A percentile compares a stretch with the other conserved stretches of the same genome.
Evolutionary conservation across 495 filamentous ascomycete genomes (phyloP).

Genomic region (Apodospora peruviana): DNA sequence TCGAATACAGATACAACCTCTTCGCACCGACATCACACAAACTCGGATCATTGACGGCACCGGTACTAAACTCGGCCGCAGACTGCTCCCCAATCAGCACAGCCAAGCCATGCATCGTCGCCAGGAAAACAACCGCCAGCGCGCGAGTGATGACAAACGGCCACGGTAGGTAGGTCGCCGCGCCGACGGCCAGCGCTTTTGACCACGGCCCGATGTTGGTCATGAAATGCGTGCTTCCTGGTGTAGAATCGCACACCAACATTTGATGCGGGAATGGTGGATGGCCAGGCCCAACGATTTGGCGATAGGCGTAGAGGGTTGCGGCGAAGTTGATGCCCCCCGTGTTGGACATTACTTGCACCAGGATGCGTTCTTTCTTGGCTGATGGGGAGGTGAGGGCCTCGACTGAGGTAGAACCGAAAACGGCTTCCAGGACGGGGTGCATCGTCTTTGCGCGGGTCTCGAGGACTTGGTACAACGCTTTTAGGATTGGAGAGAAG

Average conservation of each 20-base stretch:
- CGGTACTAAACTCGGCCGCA: conserved; percentile 29
- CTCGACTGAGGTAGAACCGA: conserved; percentile 5
- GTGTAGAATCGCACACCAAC: conserved; percentile 47
- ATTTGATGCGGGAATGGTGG: conserved; percentile 36
- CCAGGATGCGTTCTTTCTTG: conserved; percentile 35
- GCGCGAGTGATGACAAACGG: conserved; percentile 37
- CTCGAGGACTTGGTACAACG: conserved; percentile 36
- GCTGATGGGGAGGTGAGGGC: neutral
- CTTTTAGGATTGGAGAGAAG: conserved; percentile 42
- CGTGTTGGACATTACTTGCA: conserved; percentile 50
- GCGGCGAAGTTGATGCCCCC: conserved; percentile 46
- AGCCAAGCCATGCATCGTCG: conserved; percentile 21
- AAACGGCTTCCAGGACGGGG: conserved; percentile 43
- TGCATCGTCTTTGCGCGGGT: conserved; percentile 40
- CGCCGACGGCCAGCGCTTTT: conserved; percentile 46
- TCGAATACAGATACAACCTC: conserved; percentile 47
- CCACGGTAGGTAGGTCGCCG: conserved; percentile 34
- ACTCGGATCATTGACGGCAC: conserved; percentile 28
- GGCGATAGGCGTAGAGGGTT: conserved; percentile 40
- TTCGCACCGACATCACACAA: conserved; percentile 23
- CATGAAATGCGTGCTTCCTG: conserved; percentile 41
- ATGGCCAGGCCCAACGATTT: conserved; percentile 14
- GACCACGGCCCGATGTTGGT: conserved; percentile 46
- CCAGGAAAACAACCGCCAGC: conserved; percentile 35
- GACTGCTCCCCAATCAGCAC: conserved; percentile 26